phyloP scores from a whole-genome alignment of 2,329 filamentous ascomycete species.

The Delphinella strobiligena region DNA sequence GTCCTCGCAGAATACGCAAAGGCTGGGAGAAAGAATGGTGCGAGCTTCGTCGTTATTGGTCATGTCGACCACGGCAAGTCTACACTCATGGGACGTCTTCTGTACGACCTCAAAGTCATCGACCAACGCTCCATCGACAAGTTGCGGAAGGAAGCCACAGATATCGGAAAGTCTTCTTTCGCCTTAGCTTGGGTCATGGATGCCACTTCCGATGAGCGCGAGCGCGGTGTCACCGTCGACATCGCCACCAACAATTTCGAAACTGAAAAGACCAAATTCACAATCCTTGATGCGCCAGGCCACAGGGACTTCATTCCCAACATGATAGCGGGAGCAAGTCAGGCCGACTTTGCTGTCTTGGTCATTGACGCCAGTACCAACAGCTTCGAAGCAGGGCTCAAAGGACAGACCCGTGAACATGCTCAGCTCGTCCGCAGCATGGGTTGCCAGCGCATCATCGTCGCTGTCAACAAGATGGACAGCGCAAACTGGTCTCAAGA shows the following conservation, averaged over 20 bases:
- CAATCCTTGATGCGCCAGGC: slow-evolving; percentile 88
- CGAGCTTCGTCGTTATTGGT: slow-evolving; percentile 39
- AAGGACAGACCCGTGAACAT: slow-evolving; percentile 90
- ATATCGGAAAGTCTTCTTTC: slow-evolving; percentile 88
- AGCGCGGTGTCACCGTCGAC: slow-evolving; percentile 87
- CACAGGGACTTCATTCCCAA: slow-evolving; percentile 96
- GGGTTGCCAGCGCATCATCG: slow-evolving; percentile 75
- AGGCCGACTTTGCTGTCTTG: slow-evolving; percentile 89
- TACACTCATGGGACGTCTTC: slow-evolving; percentile 88
- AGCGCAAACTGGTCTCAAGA: slow-evolving; percentile 70
- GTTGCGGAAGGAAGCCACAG: slow-evolving; percentile 78
- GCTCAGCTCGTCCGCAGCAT: slow-evolving; percentile 80
- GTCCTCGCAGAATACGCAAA: slow-evolving; percentile 72
- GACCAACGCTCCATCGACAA: slow-evolving; percentile 81
- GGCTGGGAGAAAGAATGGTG: slow-evolving; percentile 61
- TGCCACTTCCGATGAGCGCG: slow-evolving; percentile 77
- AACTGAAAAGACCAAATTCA: slow-evolving; percentile 76
- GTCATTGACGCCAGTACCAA: slow-evolving; percentile 86
- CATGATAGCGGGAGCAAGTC: slow-evolving; percentile 94
- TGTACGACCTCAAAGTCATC: slow-evolving; percentile 79
- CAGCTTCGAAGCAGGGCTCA: slow-evolving; percentile 85
- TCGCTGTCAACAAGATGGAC: slow-evolving; percentile 94
- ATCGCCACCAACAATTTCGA: slow-evolving; percentile 93
- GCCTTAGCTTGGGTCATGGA: slow-evolving; percentile 96
- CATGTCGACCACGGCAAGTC: slow-evolving; percentile 98